Conservation (phyloP, 192 early-diverging fungal genomes). For the Martensiomyces pterosporus region DNA sequence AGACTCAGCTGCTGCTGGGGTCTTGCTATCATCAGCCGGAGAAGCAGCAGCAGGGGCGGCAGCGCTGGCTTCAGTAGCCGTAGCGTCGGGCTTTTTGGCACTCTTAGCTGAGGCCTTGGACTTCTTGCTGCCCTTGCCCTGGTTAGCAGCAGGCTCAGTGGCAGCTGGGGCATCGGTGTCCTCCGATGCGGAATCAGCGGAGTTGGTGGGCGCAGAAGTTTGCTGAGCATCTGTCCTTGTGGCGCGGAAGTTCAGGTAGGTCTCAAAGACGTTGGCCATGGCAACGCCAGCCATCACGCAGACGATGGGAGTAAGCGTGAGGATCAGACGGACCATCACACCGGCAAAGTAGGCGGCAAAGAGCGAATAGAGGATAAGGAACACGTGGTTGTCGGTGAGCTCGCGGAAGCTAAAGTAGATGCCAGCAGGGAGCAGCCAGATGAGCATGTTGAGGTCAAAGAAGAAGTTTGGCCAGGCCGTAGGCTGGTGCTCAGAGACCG, state of each 20-base stretch:
- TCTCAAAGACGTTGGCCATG: conserved; percentile 81
- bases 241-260: conserved; percentile 61
- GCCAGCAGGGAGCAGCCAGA: conserved; percentile 95
- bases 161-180: too few species aligned
- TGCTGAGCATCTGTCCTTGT: conserved; percentile 5
- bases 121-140: conserved; percentile 7
- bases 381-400: conserved; percentile 95
- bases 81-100: conserved; percentile 1
- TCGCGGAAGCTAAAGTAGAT: conserved; percentile 96
- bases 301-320: conserved; percentile 96
- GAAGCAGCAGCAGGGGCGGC: neutral
- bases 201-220: neutral
- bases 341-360: conserved; percentile 99
- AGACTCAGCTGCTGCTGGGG: neutral
- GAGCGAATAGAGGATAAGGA: conserved; percentile 96
- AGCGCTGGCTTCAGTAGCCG: conserved; percentile 5
- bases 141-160: conserved; percentile 7
- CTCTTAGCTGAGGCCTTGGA: neutral
- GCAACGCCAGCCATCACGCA: conserved; percentile 92
- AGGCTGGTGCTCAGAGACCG: conserved; percentile 99
- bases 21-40: neutral
- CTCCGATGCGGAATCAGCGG: too few species aligned
- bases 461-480: conserved; percentile 99
- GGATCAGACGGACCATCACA: conserved; percentile 99
- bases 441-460: conserved; percentile 97